Evolutionary conservation across 371 early-diverging fungal genomes (phyloP), one percentile per base, ranked within the genome.

Genomic region (Saksenaea oblongispora): DNA sequence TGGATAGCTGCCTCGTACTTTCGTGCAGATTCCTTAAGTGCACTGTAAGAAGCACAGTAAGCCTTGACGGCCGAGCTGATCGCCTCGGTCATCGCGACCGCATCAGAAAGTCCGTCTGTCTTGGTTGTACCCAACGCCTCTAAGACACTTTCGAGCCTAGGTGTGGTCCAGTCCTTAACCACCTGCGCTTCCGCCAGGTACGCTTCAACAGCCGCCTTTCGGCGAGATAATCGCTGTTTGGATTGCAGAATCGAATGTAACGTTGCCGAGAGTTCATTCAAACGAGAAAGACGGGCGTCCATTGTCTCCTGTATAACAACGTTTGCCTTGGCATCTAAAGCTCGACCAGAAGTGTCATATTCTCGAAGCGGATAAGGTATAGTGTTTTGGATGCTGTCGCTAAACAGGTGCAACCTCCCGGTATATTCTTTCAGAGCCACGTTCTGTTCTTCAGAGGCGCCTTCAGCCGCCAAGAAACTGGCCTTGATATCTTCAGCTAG

Each of bases 151-250:
- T 60, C 57, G 7, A 53, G 22, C 34, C 39, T 58, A 7, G 59
- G 34, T 13, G 37, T 11, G 5, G 78, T 76, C 81, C 81, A 81
- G 34, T 61, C 70, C 11, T 65, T 37, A 14, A 76, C 66, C n/a
- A 41, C 64, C 7, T 47, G 37, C 1, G 73, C 76, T 54, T 81
- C 78, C 0, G 68, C 56, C 26, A 68, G 36, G 11, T 76, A 81
- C 8, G 73, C 62, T n/a, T 69, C 70, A 14, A 73, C 71, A 0
- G 75, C 72, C 26, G 75, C 74, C 18, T 69, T 65, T 14, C 73
- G 69, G 51, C 75, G 72, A 9, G 77, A 73, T 7, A 70, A 55
- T 3, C 70, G 42, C 54, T 77, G 70, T 22, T 70, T 72, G 1
- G 74, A 65, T 34, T 76, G 61, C 2, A 74, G 54, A 17, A 74